Evolutionary conservation across 106 monocot genomes (phyloP).

Genomic region (Dioscorea dumetorum): DNA sequence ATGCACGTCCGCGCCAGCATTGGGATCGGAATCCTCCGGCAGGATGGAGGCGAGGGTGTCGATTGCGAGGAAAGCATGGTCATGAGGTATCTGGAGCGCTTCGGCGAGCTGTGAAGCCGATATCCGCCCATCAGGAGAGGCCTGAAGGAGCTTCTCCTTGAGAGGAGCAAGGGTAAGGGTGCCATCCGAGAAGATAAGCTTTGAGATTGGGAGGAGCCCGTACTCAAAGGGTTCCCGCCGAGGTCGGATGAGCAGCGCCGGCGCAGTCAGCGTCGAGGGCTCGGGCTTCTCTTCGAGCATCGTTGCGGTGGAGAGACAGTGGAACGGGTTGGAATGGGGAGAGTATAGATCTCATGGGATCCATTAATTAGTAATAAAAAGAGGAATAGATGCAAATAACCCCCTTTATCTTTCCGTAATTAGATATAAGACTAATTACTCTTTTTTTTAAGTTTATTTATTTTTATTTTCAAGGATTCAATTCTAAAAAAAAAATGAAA

Average conservation of each 20-base stretch:
- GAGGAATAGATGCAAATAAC: too few relatives aligned
- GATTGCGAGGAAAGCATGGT: slow-evolving; percentile 47
- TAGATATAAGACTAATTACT: too few relatives aligned
- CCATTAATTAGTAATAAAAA: too few relatives aligned
- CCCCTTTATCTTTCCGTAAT: too few relatives aligned
- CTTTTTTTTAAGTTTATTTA: too few relatives aligned
- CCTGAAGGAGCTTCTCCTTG: slow-evolving; percentile 39
- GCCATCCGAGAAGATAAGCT: slow-evolving; percentile 79
- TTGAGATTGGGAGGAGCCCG: slow-evolving; percentile 94
- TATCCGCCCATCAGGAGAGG: slow-evolving; percentile 15
- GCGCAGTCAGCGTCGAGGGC: not conserved
- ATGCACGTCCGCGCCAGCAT: slow-evolving; percentile 28
- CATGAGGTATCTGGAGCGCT: slow-evolving; percentile 62
- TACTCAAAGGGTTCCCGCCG: slow-evolving; percentile 88
- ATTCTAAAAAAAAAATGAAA: too few relatives aligned
- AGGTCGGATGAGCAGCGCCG: slow-evolving; percentile 39
- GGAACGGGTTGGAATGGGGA: too few relatives aligned
- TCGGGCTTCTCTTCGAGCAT: too few relatives aligned
- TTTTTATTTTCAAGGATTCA: too few relatives aligned
- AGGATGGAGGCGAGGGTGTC: slow-evolving; percentile 63
- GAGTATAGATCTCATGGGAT: too few relatives aligned
- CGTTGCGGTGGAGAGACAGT: too few relatives aligned
- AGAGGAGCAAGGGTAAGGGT: slow-evolving; percentile 44
- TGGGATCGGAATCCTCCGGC: slow-evolving; percentile 26
- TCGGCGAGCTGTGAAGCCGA: slow-evolving; percentile 38